Conservation (phyloP, 305 asterid genomes). For the Fraxinus xanthoxyloides region DNA sequence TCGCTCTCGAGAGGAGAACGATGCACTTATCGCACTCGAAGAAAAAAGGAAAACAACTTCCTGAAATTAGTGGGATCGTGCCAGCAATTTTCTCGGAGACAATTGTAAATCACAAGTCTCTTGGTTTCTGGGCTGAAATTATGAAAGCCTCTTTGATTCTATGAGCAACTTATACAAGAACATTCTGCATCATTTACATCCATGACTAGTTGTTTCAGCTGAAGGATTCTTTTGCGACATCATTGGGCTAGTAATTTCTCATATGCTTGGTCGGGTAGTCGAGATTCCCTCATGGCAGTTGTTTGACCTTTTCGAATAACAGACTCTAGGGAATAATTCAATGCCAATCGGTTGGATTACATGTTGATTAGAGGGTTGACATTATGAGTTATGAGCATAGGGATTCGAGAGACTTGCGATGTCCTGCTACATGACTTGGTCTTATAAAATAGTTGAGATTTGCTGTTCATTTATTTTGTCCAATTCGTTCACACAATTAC, state of each 20-base stretch:
- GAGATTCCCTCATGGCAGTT: conserved; percentile 1
- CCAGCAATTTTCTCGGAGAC: conserved; percentile 10
- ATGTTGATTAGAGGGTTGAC: conserved; percentile 26
- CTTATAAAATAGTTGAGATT: background rate
- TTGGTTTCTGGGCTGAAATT: conserved; percentile 19
- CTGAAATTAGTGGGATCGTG: conserved; percentile 28
- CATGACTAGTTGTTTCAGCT: background rate
- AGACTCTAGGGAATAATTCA: conserved; percentile 15
- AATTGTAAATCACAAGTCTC: conserved; percentile 3
- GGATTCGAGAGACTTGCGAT: conserved; percentile 25
- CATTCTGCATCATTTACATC: conserved; percentile 21
- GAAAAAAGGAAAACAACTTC: conserved; percentile 59
- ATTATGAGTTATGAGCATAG: background rate
- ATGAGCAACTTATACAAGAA: background rate
- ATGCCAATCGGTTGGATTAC: conserved; percentile 27
- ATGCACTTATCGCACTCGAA: conserved; percentile 82
- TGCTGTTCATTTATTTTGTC: no score
- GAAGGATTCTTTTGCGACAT: background rate
- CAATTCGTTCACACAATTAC: no score
- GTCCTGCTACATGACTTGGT: conserved; percentile 32
- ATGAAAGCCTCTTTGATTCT: conserved; percentile 21
- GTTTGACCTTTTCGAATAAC: conserved; percentile 23
- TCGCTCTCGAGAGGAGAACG: conserved; percentile 78
- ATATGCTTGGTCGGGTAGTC: conserved; percentile 29
- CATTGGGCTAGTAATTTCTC: conserved; percentile 16